Evolutionary conservation across 441 rosid species (phyloP).

Genomic region (Francoa sonchifolia): DNA sequence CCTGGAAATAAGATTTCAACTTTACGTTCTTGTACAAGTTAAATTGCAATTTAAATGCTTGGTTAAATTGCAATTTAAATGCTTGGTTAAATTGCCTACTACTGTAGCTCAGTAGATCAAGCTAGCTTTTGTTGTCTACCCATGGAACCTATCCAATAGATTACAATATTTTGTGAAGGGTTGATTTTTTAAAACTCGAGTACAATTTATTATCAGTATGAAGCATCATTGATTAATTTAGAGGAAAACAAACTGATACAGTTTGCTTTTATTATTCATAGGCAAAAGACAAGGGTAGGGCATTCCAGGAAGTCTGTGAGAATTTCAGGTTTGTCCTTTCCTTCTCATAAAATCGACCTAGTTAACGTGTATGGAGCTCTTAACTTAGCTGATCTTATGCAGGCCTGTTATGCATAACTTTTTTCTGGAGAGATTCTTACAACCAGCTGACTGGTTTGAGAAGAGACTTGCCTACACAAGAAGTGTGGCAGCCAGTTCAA

Average conservation of each 20-base stretch:
- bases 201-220: background rate
- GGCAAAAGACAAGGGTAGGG: constrained; percentile 81
- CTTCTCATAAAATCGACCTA: constrained; percentile 4
- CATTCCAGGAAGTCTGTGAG: constrained; percentile 71
- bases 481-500: constrained; percentile 93
- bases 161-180: too few species aligned
- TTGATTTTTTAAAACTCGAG: too few species aligned
- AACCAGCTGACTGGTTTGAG: constrained; percentile 98
- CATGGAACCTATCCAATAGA: too few species aligned
- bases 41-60: too few species aligned
- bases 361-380: constrained; percentile 8
- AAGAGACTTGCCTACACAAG: constrained; percentile 94
- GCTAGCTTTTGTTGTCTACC: too few species aligned
- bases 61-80: too few species aligned
- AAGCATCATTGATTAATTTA: background rate
- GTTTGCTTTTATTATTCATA: constrained; percentile 16
- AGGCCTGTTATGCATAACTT: constrained; percentile 98
- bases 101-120: too few species aligned
- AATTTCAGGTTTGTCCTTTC: constrained; percentile 65
- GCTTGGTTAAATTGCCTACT: too few species aligned
- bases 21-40: too few species aligned
- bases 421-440: constrained; percentile 79
- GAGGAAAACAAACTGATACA: constrained; percentile 4
- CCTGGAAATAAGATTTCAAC: too few species aligned
- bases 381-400: constrained; percentile 23